These are phyloP conservation scores for Plectosphaerella sp. DNA, from an alignment of 2,329 filamentous ascomycete genomes.

Conservation along the genomic window DNA sequence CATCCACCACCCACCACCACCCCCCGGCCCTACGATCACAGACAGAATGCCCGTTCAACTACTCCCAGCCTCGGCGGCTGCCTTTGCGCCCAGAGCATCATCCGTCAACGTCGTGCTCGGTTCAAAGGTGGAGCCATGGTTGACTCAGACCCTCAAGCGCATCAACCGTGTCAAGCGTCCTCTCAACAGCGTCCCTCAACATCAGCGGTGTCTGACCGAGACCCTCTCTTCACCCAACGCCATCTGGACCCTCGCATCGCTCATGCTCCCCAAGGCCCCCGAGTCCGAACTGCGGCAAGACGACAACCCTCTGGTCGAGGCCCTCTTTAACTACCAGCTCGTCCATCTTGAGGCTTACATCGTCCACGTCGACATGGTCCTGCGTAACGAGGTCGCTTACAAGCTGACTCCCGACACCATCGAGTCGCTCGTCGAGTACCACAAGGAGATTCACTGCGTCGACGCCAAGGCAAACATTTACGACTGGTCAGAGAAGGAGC, in stretches of 20 bases:
- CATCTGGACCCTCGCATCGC: conserved; percentile 89
- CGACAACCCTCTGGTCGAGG: conserved; percentile 76
- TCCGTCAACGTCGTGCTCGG: conserved; percentile 93
- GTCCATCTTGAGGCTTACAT: conserved; percentile 95
- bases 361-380: conserved; percentile 98
- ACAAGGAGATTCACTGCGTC: conserved; percentile 91
- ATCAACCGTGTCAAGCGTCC: conserved; percentile 96
- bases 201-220: conserved; percentile 92
- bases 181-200: conserved; percentile 93
- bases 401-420: conserved; percentile 96
- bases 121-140: conserved; percentile 90
- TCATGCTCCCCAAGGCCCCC: conserved; percentile 89
- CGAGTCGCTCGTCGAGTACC: conserved; percentile 87
- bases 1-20: not conserved
- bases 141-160: conserved; percentile 93
- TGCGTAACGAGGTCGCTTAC: conserved; percentile 95
- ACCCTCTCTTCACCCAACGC: conserved; percentile 84
- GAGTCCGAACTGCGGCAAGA: conserved; percentile 81
- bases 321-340: conserved; percentile 87
- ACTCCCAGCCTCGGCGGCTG: conserved; percentile 89
- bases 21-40: not conserved
- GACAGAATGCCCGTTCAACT: conserved; percentile 85
- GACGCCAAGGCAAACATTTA: conserved; percentile 86
- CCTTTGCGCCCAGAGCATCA: conserved; percentile 85
- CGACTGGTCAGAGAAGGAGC: conserved; percentile 94